Evolutionary conservation across 352 stramenopile species (phyloP).

Genomic region (Thraustotheca clavata): DNA sequence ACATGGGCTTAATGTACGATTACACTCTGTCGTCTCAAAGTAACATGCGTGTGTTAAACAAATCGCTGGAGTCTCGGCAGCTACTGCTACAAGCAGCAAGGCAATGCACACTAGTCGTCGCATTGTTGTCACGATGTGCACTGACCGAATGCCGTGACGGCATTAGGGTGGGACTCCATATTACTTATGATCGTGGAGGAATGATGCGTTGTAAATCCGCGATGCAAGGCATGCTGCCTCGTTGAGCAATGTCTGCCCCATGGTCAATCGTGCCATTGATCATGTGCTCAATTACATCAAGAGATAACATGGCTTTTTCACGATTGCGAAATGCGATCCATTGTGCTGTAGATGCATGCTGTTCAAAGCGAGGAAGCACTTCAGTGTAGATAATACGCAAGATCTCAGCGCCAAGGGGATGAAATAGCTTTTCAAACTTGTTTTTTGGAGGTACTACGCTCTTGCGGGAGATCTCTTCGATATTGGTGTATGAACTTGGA

Average conservation of each 20-base stretch:
- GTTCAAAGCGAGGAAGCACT: slow-evolving; percentile 15
- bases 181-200: too few species aligned
- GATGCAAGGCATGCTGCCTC: neutral
- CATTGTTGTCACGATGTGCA: too few species aligned
- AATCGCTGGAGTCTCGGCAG: neutral
- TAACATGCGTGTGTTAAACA: neutral
- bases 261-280: slow-evolving; percentile 1
- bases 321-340: slow-evolving; percentile 17
- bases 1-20: neutral
- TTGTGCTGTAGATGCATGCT: neutral
- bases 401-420: slow-evolving; percentile 19
- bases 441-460: neutral
- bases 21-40: neutral
- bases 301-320: slow-evolving; percentile 20
- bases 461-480: neutral
- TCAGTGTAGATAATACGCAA: slow-evolving; percentile 11
- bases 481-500: neutral
- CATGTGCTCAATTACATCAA: slow-evolving; percentile 15
- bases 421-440: slow-evolving; percentile 11
- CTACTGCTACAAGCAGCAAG: too few species aligned
- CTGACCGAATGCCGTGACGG: too few species aligned
- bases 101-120: too few species aligned
- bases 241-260: neutral
- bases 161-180: too few species aligned
- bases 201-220: neutral